Evolutionary conservation across 179 eudicot genomes (phyloP).

Genomic region (Spergularia azorica): DNA sequence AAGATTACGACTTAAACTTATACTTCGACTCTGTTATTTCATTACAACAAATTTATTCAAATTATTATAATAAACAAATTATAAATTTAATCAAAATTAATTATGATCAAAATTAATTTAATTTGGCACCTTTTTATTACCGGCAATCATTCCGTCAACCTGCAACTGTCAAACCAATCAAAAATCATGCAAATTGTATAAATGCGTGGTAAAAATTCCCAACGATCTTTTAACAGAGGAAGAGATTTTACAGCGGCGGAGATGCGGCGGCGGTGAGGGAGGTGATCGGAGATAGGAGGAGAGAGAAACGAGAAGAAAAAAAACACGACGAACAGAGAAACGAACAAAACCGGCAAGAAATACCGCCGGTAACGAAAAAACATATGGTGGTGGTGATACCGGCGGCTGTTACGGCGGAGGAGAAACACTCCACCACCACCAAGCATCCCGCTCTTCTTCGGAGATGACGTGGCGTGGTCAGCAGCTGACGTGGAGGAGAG

Average conservation of each 20-base stretch:
- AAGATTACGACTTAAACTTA: slow-evolving; percentile 44
- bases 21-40: slow-evolving; percentile 31
- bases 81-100: too few species aligned
- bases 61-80: neutral
- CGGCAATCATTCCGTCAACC: slow-evolving; percentile 16
- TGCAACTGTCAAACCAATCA: slow-evolving; percentile 17
- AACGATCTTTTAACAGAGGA: neutral
- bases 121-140: slow-evolving; percentile 13
- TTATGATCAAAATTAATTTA: too few species aligned
- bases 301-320: slow-evolving; percentile 37
- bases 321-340: slow-evolving; percentile 29
- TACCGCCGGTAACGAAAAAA: slow-evolving; percentile 23
- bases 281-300: slow-evolving; percentile 41
- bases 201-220: neutral
- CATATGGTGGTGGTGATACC: slow-evolving; percentile 24
- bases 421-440: slow-evolving; percentile 20
- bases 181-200: slow-evolving; percentile 2
- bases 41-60: neutral
- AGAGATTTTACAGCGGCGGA: neutral
- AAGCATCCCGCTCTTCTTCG: slow-evolving; percentile 8
- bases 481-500: slow-evolving; percentile 20
- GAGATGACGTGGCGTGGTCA: slow-evolving; percentile 13
- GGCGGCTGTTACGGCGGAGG: slow-evolving; percentile 32
- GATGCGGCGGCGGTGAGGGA: slow-evolving; percentile 14
- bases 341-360: slow-evolving; percentile 27